These are phyloP conservation scores for Calonectria honghensis DNA, from an alignment of 2,329 filamentous ascomycete species.

Conservation along the genomic window DNA sequence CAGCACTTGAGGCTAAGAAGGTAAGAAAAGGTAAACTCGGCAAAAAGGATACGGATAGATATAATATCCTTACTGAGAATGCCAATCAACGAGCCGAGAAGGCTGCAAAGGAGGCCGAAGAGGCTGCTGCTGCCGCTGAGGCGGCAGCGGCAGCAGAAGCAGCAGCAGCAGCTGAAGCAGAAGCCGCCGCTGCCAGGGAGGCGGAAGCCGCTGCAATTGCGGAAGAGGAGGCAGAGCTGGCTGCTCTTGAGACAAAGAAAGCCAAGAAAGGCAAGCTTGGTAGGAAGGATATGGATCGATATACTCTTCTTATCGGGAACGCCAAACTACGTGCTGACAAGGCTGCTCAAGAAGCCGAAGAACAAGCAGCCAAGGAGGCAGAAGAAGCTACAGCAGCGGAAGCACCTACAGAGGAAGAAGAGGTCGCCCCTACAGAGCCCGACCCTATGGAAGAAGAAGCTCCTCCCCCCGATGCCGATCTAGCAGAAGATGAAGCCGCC, in stretches of 20 bases:
- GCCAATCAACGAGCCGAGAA: conserved; percentile 45
- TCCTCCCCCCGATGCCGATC: conserved; percentile 43
- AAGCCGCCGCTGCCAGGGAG: conserved; percentile 63
- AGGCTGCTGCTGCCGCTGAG: conserved; percentile 29
- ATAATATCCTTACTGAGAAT: conserved; percentile 47
- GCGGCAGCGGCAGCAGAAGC: conserved; percentile 54
- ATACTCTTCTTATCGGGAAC: conserved; percentile 50
- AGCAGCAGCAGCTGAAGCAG: conserved; percentile 55
- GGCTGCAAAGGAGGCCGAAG: conserved; percentile 40
- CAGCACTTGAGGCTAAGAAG: conserved; percentile 49
- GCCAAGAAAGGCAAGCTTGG: conserved; percentile 56
- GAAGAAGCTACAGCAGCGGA: conserved; percentile 47
- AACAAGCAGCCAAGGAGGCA: conserved; percentile 41
- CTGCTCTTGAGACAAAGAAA: conserved; percentile 59
- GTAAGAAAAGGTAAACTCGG: conserved; percentile 48
- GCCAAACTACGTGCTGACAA: conserved; percentile 44
- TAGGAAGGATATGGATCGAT: conserved; percentile 57
- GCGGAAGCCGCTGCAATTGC: conserved; percentile 50
- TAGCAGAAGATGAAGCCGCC: conserved; percentile 53
- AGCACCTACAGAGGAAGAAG: conserved; percentile 16
- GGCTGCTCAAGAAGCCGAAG: conserved; percentile 39
- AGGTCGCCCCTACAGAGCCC: conserved; percentile 43
- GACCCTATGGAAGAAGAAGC: conserved; percentile 44
- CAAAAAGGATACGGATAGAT: conserved; percentile 50
- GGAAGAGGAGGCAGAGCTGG: conserved; percentile 53